Evolutionary conservation across 352 stramenopile species (phyloP), one percentile per base, ranked within the genome.

Genomic region (Achlya hypogyna): DNA sequence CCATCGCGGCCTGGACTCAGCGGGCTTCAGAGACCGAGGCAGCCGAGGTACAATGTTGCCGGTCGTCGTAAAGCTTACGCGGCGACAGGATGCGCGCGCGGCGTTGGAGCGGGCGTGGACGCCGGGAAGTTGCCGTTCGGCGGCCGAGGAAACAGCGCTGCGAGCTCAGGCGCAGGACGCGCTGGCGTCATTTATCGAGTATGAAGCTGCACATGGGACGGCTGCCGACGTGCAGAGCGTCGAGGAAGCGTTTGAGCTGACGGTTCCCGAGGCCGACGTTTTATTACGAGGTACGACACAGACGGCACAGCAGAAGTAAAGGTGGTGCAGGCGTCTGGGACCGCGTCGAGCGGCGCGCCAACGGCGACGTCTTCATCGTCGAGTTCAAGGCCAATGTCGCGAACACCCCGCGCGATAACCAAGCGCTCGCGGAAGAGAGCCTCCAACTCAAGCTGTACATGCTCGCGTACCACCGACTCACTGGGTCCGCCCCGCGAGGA

Each of bases 351-450:
- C 54, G 40, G 25, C 23, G 45, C 69, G 47, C 71, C 27, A 68
- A 31, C 12, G 66, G 64, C 14, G 66, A 62, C 3, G 56, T 79
- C 1, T 66, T 91, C 10, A 87, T 94, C 23, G 78, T 87, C 54
- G 85, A 94, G 71, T 94, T 91, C 73, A 94, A 94, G 69, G 87
- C 85, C 12, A 92, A 91, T 52, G 77, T 90, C 60, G 75, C 78
- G 49, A 75, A 75, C 6, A 68, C 73, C 18, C 49, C 63, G 2
- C 79, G 85, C 5, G 79, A 91, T 20, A 74, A 89, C 65, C 66
- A 71, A 27, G 78, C 74, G 47, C 63, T 86, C 1, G 81, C 83
- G 12, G 63, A 72, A 22, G 72, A 88, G n/a, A 94, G 84, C 58
- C 72, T 92, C 2, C 85, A 94, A 72, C 77, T 94, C 18, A 79